These are phyloP conservation scores for Coniochaeta pulveracea DNA, from an alignment of 2,329 filamentous ascomycete species.

Conservation along the genomic window DNA sequence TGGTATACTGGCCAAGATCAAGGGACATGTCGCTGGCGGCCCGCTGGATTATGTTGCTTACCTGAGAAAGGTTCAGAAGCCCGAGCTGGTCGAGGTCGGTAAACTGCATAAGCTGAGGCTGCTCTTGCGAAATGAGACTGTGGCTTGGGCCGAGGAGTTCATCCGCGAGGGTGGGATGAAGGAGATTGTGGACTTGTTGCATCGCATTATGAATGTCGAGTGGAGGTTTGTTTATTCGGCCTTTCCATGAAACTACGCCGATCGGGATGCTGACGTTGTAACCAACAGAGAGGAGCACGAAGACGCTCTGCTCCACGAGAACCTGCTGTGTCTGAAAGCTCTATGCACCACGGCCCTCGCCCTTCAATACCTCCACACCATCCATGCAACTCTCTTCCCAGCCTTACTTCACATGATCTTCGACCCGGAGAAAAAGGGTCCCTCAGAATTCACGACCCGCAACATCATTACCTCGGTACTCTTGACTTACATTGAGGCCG, in stretches of 20 bases:
- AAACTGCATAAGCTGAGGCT: constrained; percentile 88
- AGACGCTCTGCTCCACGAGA: constrained; percentile 84
- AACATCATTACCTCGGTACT: constrained; percentile 82
- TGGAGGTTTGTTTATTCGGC: constrained; percentile 62
- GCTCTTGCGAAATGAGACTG: constrained; percentile 84
- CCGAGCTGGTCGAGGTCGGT: constrained; percentile 80
- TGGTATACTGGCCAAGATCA: constrained; percentile 54
- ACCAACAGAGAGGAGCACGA: constrained; percentile 77
- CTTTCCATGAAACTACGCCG: no score
- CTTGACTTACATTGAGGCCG: constrained; percentile 70
- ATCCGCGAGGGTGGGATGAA: constrained; percentile 84
- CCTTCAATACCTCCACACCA: constrained; percentile 67
- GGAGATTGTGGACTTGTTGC: constrained; percentile 74
- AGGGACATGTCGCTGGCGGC: constrained; percentile 55
- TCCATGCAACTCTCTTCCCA: constrained; percentile 74
- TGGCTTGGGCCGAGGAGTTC: constrained; percentile 90
- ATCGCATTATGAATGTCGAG: constrained; percentile 89
- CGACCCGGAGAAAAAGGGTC: constrained; percentile 95
- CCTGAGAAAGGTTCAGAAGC: constrained; percentile 68
- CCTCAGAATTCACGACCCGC: constrained; percentile 90
- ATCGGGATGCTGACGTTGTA: constrained; percentile 13
- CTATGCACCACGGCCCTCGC: constrained; percentile 85
- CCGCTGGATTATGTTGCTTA: constrained; percentile 82
- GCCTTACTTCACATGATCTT: constrained; percentile 82
- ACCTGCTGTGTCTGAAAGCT: constrained; percentile 85